A percentile compares a stretch with the other conserved stretches of the same genome.
These are phyloP conservation scores for Pythium guiyangense DNA, from an alignment of 352 stramenopile genomes.

Conservation along the genomic window DNA sequence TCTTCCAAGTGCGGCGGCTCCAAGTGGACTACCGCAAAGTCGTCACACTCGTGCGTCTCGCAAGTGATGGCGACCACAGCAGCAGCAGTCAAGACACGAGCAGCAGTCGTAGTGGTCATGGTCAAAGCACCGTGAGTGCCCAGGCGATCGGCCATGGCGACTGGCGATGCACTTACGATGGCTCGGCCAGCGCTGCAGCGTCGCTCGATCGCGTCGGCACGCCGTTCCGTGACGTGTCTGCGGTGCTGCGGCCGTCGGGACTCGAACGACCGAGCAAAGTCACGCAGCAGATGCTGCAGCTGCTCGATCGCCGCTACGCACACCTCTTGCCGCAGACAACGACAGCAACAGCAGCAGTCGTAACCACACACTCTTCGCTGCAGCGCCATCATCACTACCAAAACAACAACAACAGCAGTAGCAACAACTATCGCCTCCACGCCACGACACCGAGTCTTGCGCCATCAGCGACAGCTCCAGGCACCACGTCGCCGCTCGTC, in stretches of 20 bases:
- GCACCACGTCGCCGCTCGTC: too few species aligned
- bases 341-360: neutral
- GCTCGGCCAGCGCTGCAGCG: neutral
- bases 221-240: neutral
- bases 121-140: too few species aligned
- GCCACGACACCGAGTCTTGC: too few species aligned
- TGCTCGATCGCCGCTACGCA: too few species aligned
- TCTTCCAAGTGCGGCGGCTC: constrained; percentile 34
- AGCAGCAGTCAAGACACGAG: neutral
- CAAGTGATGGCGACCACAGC: constrained; percentile 10
- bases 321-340: too few species aligned
- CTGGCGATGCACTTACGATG: too few species aligned
- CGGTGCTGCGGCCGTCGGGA: neutral
- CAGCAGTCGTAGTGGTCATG: neutral
- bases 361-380: too few species aligned
- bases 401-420: too few species aligned
- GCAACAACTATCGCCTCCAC: too few species aligned
- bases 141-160: neutral
- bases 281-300: constrained; percentile 10
- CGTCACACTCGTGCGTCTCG: constrained; percentile 14
- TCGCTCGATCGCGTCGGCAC: too few species aligned
- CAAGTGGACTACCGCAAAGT: constrained; percentile 24
- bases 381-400: neutral
- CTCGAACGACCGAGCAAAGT: constrained; percentile 8
- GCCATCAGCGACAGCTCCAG: neutral